Evolutionary conservation across 2,329 filamentous ascomycete species (phyloP).

Genomic region (Fusarium heterosporum): DNA sequence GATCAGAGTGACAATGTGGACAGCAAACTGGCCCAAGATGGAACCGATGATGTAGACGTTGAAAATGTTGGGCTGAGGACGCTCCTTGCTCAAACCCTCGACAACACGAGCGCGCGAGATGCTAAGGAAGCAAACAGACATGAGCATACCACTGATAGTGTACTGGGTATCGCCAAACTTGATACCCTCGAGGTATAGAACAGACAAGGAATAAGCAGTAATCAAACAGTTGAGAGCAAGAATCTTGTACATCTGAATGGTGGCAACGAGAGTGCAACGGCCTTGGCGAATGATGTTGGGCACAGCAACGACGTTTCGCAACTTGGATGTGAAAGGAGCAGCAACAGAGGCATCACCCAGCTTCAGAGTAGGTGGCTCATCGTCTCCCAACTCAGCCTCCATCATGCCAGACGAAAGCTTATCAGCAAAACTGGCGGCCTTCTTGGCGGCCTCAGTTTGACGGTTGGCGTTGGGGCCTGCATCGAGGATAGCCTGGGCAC

Average conservation of each 20-base stretch:
- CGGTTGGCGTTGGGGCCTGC: constrained; percentile 44
- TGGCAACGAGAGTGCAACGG: constrained; percentile 95
- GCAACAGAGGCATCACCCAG: constrained; percentile 97
- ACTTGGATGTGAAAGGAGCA: constrained; percentile 96
- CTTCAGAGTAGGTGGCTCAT: constrained; percentile 95
- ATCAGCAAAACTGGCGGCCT: constrained; percentile 84
- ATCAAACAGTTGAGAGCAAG: constrained; percentile 97
- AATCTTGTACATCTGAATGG: constrained; percentile 99
- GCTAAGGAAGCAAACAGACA: constrained; percentile 99
- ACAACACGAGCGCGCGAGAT: constrained; percentile 98
- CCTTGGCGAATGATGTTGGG: constrained; percentile 99
- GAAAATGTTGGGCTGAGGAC: constrained; percentile 98
- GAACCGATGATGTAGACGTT: constrained; percentile 99
- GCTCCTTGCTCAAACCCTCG: constrained; percentile 94
- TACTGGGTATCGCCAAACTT: constrained; percentile 99
- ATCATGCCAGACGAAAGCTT: constrained; percentile 89
- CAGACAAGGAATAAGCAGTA: constrained; percentile 95
- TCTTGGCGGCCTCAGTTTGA: constrained; percentile 73
- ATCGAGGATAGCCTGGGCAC: constrained; percentile 69
- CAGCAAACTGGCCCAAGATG: constrained; percentile 94
- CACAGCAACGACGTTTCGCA: constrained; percentile 95
- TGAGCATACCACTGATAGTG: constrained; percentile 98
- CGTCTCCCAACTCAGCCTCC: constrained; percentile 87
- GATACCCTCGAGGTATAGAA: constrained; percentile 97
- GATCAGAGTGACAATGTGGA: constrained; percentile 93